phyloP scores from a whole-genome alignment of 192 early-diverging fungal species.

The Kappamyces sp. region DNA sequence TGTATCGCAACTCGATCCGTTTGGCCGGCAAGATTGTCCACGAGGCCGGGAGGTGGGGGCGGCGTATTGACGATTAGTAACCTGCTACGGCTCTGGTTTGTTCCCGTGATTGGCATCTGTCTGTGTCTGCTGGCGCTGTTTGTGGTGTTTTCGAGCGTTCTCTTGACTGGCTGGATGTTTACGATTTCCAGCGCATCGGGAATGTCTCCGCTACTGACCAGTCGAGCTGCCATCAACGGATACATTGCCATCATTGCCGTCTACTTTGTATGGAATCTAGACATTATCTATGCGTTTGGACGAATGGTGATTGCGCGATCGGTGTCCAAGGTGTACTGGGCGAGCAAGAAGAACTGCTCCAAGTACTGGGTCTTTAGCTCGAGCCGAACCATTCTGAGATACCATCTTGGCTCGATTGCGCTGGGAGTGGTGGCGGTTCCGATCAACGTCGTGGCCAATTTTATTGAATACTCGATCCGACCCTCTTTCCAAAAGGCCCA shows the following conservation, averaged over 20 bases:
- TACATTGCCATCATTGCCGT: background rate
- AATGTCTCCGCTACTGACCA: too few species aligned
- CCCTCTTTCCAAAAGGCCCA: slow-evolving; percentile 4
- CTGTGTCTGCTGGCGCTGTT: too few species aligned
- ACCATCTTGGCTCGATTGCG: slow-evolving; percentile 9
- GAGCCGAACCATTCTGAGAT: background rate
- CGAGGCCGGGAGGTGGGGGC: too few species aligned
- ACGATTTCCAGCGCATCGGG: too few species aligned
- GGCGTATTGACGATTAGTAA: too few species aligned
- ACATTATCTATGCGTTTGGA: slow-evolving; percentile 3
- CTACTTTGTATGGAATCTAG: background rate
- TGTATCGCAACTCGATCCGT: slow-evolving; percentile 2
- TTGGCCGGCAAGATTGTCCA: slow-evolving; percentile 1
- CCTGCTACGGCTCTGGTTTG: too few species aligned
- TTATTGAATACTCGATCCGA: background rate
- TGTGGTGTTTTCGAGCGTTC: too few species aligned
- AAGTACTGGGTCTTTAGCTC: background rate
- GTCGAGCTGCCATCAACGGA: background rate
- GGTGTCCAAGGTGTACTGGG: slow-evolving; percentile 4
- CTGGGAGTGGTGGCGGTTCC: slow-evolving; percentile 4
- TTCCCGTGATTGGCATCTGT: too few species aligned
- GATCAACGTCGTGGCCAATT: slow-evolving; percentile 5
- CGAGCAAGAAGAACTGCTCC: background rate
- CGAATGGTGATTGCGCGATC: background rate
- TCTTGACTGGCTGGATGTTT: too few species aligned